A percentile compares a stretch with the other conserved stretches of the same genome.
Evolutionary conservation across 139 green algal genomes (phyloP).

Genomic region (Tetradesmus obliquus): DNA sequence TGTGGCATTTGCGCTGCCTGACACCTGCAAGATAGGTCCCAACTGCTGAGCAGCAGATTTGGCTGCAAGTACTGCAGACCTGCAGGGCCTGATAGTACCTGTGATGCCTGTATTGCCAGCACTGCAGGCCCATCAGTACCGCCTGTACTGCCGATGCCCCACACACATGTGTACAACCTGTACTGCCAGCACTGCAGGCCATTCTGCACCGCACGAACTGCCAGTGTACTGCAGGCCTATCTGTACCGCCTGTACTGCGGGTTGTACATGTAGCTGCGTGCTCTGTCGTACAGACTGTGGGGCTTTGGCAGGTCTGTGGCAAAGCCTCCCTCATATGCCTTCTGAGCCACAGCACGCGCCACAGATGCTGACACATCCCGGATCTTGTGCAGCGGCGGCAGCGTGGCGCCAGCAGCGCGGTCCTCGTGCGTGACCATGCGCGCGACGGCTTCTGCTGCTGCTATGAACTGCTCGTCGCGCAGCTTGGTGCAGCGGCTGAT

Average conservation of each 20-base stretch:
- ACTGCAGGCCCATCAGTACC: too few relatives aligned
- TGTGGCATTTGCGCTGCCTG: too few relatives aligned
- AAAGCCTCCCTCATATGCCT: slow-evolving; percentile 81
- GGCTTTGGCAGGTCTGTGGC: slow-evolving; percentile 89
- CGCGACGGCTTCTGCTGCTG: slow-evolving; percentile 82
- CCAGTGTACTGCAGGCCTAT: not conserved
- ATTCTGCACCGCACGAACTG: not conserved
- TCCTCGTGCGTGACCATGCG: slow-evolving; percentile 75
- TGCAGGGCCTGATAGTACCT: not conserved
- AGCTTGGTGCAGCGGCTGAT: slow-evolving; percentile 74
- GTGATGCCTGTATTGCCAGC: too few relatives aligned
- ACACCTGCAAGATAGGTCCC: too few relatives aligned
- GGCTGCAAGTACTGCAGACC: too few relatives aligned
- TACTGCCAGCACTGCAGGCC: not conserved
- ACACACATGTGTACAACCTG: not conserved
- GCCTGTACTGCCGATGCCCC: not conserved
- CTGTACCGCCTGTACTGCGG: slow-evolving; percentile 69
- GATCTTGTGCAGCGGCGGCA: slow-evolving; percentile 74
- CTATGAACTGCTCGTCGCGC: slow-evolving; percentile 88
- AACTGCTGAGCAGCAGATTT: too few relatives aligned
- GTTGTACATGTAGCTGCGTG: slow-evolving; percentile 75
- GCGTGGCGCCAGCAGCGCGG: slow-evolving; percentile 60
- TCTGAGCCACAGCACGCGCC: slow-evolving; percentile 75
- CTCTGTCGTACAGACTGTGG: slow-evolving; percentile 76
- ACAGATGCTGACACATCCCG: slow-evolving; percentile 75